Percentiles rank a stretch among this genome's conserved stretches.
Evolutionary conservation across 495 filamentous ascomycete genomes (phyloP).

Genomic region (Talaromyces ruber): DNA sequence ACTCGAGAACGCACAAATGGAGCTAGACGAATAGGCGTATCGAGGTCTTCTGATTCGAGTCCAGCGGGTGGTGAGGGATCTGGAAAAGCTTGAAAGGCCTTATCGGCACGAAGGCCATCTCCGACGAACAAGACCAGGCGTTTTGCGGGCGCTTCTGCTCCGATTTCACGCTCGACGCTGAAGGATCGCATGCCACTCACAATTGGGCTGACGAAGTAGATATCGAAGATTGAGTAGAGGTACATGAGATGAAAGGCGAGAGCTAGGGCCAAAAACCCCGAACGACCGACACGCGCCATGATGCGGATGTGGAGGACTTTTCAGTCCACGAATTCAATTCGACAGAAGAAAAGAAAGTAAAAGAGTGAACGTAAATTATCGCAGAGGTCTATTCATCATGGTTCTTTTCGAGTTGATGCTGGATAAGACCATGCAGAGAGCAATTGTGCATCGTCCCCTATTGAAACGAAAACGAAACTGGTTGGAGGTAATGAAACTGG

Average conservation of each 20-base stretch:
- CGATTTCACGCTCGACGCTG: constrained; percentile 51
- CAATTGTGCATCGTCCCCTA: constrained; percentile 2
- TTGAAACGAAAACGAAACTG: too few relatives aligned
- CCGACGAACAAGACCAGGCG: constrained; percentile 92
- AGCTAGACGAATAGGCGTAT: constrained; percentile 65
- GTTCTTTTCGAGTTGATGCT: not conserved
- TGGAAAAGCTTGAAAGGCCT: constrained; percentile 89
- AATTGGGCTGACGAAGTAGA: constrained; percentile 98
- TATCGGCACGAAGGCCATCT: constrained; percentile 96
- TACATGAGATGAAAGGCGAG: constrained; percentile 93
- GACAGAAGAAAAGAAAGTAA: not conserved
- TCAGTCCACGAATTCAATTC: not conserved
- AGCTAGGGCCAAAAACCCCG: constrained; percentile 85
- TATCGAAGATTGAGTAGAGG: constrained; percentile 95
- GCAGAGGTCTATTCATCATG: not conserved
- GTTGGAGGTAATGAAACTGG: not conserved
- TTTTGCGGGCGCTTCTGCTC: constrained; percentile 69
- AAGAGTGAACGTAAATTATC: not conserved
- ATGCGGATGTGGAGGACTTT: constrained; percentile 11
- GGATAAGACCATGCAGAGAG: not conserved
- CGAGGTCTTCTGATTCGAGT: constrained; percentile 29
- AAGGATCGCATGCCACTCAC: constrained; percentile 90
- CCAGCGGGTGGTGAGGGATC: constrained; percentile 72
- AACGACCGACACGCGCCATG: constrained; percentile 77
- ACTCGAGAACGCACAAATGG: constrained; percentile 89